phyloP scores from a whole-genome alignment of 2,329 filamentous ascomycete genomes.

The Plenodomus lindquistii region DNA sequence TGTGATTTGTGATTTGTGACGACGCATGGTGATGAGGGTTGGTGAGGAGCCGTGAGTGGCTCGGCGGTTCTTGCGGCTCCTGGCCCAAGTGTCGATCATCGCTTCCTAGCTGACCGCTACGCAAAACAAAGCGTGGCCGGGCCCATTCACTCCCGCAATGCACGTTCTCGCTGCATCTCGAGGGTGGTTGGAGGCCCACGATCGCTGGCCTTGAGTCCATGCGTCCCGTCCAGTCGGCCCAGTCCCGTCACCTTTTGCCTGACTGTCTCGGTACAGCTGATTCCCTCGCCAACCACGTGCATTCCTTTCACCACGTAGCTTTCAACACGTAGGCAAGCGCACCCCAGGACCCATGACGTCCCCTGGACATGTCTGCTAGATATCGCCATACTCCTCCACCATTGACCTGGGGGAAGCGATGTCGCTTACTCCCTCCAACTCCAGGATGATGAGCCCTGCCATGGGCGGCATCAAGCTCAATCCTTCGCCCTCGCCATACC shows the following conservation, averaged over 20 bases:
- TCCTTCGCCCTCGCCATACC: constrained; percentile 68
- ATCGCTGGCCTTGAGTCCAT: not conserved
- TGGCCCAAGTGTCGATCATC: constrained; percentile 15
- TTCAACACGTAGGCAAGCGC: constrained; percentile 20
- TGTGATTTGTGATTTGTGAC: constrained; percentile 20
- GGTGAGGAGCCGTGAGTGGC: constrained; percentile 10
- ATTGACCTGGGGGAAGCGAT: constrained; percentile 37
- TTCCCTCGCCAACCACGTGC: constrained; percentile 22
- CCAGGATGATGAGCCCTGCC: constrained; percentile 48
- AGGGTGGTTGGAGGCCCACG: not conserved
- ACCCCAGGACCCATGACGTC: constrained; percentile 31
- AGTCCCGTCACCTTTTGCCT: not conserved
- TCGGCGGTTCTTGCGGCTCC: constrained; percentile 16
- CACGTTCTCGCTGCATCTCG: constrained; percentile 10
- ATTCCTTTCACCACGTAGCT: constrained; percentile 13
- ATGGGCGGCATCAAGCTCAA: constrained; percentile 56
- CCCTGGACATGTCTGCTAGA: constrained; percentile 29
- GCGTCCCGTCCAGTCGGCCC: not conserved
- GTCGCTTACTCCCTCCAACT: constrained; percentile 46
- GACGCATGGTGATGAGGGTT: constrained; percentile 14
- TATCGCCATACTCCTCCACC: constrained; percentile 28
- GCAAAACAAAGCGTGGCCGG: constrained; percentile 11
- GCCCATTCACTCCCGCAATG: constrained; percentile 10
- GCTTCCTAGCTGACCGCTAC: constrained; percentile 13
- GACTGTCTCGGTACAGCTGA: no score